Percentiles rank a stretch among this genome's conserved stretches.
phyloP scores from a whole-genome alignment of 805 yeast genomes.

The Ogataea pilisensis region DNA sequence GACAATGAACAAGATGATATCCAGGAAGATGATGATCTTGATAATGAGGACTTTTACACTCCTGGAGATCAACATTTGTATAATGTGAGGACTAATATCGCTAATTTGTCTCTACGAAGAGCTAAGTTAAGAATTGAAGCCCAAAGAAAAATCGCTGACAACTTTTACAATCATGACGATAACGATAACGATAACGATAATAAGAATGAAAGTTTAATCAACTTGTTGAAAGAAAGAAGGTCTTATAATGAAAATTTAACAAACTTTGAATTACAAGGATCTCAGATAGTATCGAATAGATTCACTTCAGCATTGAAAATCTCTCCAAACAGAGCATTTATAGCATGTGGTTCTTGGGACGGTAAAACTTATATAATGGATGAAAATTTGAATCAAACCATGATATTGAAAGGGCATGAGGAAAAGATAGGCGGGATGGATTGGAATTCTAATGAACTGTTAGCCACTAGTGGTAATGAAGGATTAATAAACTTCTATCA shows the following conservation, averaged over 20 bases:
- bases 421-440: conserved; percentile 72
- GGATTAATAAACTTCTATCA: conserved; percentile 28
- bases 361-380: conserved; percentile 60
- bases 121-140: conserved; percentile 40
- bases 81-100: conserved; percentile 47
- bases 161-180: neutral
- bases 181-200: conserved; percentile 28
- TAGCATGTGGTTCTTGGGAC: conserved; percentile 82
- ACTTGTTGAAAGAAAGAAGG: conserved; percentile 14
- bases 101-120: conserved; percentile 44
- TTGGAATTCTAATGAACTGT: conserved; percentile 39
- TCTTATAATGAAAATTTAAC: conserved; percentile 22
- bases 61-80: conserved; percentile 62
- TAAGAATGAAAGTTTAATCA: too few relatives aligned
- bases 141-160: conserved; percentile 25
- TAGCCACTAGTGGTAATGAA: conserved; percentile 46
- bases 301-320: conserved; percentile 60
- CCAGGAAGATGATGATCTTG: conserved; percentile 31
- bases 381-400: conserved; percentile 31
- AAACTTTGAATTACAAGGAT: conserved; percentile 47
- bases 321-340: conserved; percentile 32
- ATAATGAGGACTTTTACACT: conserved; percentile 80
- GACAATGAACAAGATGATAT: conserved; percentile 6
- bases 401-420: conserved; percentile 40
- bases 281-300: conserved; percentile 67